Percentiles rank a stretch among this genome's conserved stretches.
Evolutionary conservation across 192 early-diverging fungal species (phyloP).

Genomic region (Linderina pennispora): DNA sequence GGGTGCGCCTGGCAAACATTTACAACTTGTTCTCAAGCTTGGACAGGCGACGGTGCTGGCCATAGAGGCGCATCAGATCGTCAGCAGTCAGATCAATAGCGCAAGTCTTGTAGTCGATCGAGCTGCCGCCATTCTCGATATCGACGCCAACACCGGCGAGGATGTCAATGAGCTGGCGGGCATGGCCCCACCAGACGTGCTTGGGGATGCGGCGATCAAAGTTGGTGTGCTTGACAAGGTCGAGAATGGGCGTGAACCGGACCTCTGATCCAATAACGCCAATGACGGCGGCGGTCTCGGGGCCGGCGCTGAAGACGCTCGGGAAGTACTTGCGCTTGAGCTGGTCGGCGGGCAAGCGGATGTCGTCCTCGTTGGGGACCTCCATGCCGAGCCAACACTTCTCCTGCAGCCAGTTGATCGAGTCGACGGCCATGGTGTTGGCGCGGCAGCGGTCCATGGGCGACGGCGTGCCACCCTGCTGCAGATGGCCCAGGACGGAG

Average conservation of each 20-base stretch:
- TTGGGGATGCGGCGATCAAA: slow-evolving; percentile 68
- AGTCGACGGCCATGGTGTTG: slow-evolving; percentile 72
- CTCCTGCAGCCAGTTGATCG: slow-evolving; percentile 78
- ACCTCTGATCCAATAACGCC: slow-evolving; percentile 77
- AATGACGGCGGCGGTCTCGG: slow-evolving; percentile 65
- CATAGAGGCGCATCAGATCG: slow-evolving; percentile 41
- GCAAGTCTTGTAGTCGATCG: slow-evolving; percentile 38
- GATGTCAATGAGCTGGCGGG: slow-evolving; percentile 56
- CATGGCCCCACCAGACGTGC: slow-evolving; percentile 64
- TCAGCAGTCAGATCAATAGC: slow-evolving; percentile 47
- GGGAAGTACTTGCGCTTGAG: slow-evolving; percentile 49
- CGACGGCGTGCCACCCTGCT: slow-evolving; percentile 89
- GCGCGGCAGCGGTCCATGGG: slow-evolving; percentile 97
- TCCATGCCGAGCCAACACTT: slow-evolving; percentile 50
- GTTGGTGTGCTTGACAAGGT: slow-evolving; percentile 69
- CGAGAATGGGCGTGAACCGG: slow-evolving; percentile 61
- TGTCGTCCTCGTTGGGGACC: slow-evolving; percentile 29
- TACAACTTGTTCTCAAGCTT: no score
- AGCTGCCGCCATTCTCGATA: slow-evolving; percentile 36
- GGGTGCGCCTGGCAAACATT: no score
- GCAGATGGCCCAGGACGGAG: slow-evolving; percentile 88
- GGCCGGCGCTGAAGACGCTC: slow-evolving; percentile 51
- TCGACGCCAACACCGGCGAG: slow-evolving; percentile 52
- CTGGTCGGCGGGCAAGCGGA: slow-evolving; percentile 24
- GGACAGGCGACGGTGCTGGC: slow-evolving; percentile 32